These are phyloP conservation scores for Hyaloscypha hepaticicola DNA, from an alignment of 495 filamentous ascomycete species.

Conservation along the genomic window DNA sequence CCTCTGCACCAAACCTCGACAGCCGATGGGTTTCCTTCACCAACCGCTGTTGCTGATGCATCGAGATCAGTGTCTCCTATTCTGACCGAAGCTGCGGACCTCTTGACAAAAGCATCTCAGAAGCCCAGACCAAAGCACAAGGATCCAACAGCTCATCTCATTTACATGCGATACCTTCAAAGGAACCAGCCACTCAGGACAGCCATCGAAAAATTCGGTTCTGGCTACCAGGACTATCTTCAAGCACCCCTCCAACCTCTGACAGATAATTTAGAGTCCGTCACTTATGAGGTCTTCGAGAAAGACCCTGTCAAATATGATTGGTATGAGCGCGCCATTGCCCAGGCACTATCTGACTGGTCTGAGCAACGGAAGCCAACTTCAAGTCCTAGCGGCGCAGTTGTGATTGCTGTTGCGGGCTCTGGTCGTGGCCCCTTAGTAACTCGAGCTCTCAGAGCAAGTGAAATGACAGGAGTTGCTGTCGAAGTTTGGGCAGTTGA, in stretches of 20 bases:
- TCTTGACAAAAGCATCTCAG: slow-evolving; percentile 34
- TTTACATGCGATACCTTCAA: slow-evolving; percentile 82
- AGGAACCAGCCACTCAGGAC: slow-evolving; percentile 65
- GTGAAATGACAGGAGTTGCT: slow-evolving; percentile 66
- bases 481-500: slow-evolving; percentile 91
- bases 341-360: slow-evolving; percentile 82
- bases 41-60: slow-evolving; percentile 44
- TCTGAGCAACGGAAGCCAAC: slow-evolving; percentile 64
- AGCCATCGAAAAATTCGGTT: slow-evolving; percentile 66
- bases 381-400: slow-evolving; percentile 63
- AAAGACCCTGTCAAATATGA: slow-evolving; percentile 98
- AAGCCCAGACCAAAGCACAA: slow-evolving; percentile 34
- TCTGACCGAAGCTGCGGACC: slow-evolving; percentile 55
- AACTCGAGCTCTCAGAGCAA: slow-evolving; percentile 77
- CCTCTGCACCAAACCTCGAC: slow-evolving; percentile 30
- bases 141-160: slow-evolving; percentile 56
- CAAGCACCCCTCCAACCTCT: slow-evolving; percentile 93
- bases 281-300: slow-evolving; percentile 98
- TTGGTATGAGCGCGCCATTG: slow-evolving; percentile 86
- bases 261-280: slow-evolving; percentile 92
- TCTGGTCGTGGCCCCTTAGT: slow-evolving; percentile 91
- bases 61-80: slow-evolving; percentile 55
- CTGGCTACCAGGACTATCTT: slow-evolving; percentile 89
- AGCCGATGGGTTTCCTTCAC: slow-evolving; percentile 38
- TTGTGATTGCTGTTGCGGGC: slow-evolving; percentile 88